These are phyloP conservation scores for Kazachstania bromeliacearum DNA, from an alignment of 805 yeast species.

Conservation along the genomic window DNA sequence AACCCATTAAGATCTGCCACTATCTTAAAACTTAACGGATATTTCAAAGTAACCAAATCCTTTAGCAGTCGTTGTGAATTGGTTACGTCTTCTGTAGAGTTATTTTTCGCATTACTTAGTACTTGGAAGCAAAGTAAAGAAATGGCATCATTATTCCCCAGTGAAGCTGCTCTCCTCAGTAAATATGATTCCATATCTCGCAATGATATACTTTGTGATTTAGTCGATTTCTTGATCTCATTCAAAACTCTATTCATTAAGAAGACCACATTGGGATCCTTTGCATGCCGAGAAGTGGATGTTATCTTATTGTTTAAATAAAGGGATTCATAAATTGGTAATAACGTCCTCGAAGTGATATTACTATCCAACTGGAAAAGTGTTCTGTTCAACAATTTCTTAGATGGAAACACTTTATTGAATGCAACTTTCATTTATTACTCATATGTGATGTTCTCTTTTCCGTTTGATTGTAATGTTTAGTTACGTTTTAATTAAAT, in stretches of 20 bases:
- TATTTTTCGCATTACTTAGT: conserved; percentile 26
- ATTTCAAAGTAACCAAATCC: conserved; percentile 47
- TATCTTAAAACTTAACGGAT: conserved; percentile 67
- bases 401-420: conserved; percentile 46
- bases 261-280: conserved; percentile 28
- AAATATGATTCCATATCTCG: conserved; percentile 50
- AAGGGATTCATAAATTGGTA: conserved; percentile 44
- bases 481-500: background rate
- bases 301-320: conserved; percentile 29
- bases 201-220: conserved; percentile 5
- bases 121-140: conserved; percentile 63
- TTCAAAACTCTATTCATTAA: conserved; percentile 57
- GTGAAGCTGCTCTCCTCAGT: conserved; percentile 75
- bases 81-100: conserved; percentile 37
- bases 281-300: background rate
- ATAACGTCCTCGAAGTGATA: conserved; percentile 42
- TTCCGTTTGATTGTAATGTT: no score
- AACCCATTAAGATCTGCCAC: conserved; percentile 64
- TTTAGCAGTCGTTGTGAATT: conserved; percentile 56
- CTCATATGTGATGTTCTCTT: background rate
- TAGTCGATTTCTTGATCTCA: conserved; percentile 1
- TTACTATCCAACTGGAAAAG: conserved; percentile 60
- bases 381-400: conserved; percentile 45
- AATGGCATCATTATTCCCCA: conserved; percentile 76
- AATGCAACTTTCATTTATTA: conserved; percentile 29